A percentile compares a stretch with the other conserved stretches of the same genome.
Conservation (phyloP, 768 basidiomycete genomes). For the Multifurca ochricompacta region DNA sequence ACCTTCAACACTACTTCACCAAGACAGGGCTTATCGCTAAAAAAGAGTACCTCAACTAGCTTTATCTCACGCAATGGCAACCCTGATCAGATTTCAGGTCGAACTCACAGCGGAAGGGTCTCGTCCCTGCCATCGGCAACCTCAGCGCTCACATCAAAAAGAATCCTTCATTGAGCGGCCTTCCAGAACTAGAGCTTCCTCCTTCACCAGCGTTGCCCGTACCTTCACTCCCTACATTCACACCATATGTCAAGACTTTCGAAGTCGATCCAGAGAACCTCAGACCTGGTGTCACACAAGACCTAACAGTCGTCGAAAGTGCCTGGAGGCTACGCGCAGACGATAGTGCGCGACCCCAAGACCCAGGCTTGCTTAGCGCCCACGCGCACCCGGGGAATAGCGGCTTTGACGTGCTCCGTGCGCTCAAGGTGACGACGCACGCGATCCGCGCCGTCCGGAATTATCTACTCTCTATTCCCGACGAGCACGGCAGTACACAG, state of each 20-base stretch:
- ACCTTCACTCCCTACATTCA: conserved; percentile 36
- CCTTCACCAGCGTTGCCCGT: conserved; percentile 57
- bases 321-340: conserved; percentile 48
- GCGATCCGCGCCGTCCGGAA: conserved; percentile 79
- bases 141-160: conserved; percentile 25
- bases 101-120: conserved; percentile 44
- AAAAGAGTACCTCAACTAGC: conserved; percentile 48
- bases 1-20: conserved; percentile 91
- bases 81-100: conserved; percentile 28
- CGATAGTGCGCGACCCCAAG: neutral
- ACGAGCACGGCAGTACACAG: conserved; percentile 40
- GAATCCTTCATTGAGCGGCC: conserved; percentile 35
- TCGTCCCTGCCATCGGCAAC: conserved; percentile 74
- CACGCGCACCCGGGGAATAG: conserved; percentile 1
- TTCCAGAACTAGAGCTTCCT: conserved; percentile 54
- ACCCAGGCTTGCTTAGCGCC: conserved; percentile 10
- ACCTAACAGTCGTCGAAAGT: conserved; percentile 53
- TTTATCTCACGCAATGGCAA: neutral
- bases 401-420: conserved; percentile 54
- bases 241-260: conserved; percentile 53
- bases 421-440: conserved; percentile 71
- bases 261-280: conserved; percentile 73
- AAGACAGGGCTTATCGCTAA: conserved; percentile 74
- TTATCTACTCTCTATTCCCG: conserved; percentile 74
- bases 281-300: conserved; percentile 69